Base-by-base conservation (phyloP, 2,329 filamentous ascomycete species). In the Fusarium foetens region DNA sequence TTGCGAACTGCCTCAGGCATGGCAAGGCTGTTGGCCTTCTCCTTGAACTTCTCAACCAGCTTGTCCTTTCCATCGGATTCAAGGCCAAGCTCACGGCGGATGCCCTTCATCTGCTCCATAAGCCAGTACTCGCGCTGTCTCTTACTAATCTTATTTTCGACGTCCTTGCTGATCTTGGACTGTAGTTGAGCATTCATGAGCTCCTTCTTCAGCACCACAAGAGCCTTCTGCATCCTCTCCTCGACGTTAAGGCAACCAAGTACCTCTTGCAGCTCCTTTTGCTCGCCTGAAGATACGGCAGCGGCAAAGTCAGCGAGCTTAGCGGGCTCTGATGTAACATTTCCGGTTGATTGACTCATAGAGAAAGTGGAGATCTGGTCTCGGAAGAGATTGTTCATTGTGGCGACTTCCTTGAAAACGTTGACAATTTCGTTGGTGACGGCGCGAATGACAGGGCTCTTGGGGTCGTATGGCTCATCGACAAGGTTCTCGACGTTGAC, bases 41-140 rank as follows among this genome's bases (percentile, higher is more conserved):
- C 95, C 83, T 94, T 96, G 86, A 99, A 99, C 81, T 93, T 97
- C 81, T 98, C 96, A 3, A 99, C 93, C 17, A 99, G 87, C 84
- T 98, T 98, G 79, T 99, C 96, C 83, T 98, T 99, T 72, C 97
- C 96, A 79, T 99, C 96, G 10, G 94, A 97, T 81, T 99, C 97
- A 58, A 99, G 94, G 27, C 97, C 96, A 53, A 99, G 89, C 82
- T 99, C 96, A 65, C 96, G 90, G 65, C 94, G 92, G 79, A 99
- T 99, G 31, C 95, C 96, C 86, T 98, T 98, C 95, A 99, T 97
- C 81, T 99, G 97, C 83, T 99, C 96, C 94, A 97, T 97, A 51
- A 99, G 86, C 93, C 94, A 98, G 84, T 98, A 99, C 80, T 99
- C 96, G 58, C 96, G 91, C 81, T 99, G 96, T 35, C 95, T 92